Percentiles rank a stretch among this genome's conserved stretches.
Evolutionary conservation across 768 basidiomycete species (phyloP).

Genomic region (Auriscalpium vulgare): DNA sequence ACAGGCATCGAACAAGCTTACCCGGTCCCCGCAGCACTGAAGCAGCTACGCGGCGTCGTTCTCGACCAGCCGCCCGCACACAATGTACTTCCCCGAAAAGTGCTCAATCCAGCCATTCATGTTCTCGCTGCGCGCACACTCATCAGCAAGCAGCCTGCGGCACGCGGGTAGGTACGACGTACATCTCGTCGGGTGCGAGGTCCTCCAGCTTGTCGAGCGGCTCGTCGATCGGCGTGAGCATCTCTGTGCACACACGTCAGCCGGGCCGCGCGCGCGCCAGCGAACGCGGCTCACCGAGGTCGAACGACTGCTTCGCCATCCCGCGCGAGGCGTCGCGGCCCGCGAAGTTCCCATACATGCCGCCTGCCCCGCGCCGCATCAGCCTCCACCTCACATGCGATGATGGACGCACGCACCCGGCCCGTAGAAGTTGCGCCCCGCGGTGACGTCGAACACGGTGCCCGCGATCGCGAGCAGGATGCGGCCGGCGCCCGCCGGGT

Average conservation of each 20-base stretch:
- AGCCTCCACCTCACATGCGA: not conserved
- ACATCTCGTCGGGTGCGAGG: conserved; percentile 78
- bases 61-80: conserved; percentile 84
- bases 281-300: conserved; percentile 47
- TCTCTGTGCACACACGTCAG: conserved; percentile 41
- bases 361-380: conserved; percentile 41
- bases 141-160: too few relatives aligned
- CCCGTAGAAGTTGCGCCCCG: conserved; percentile 88
- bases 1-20: not conserved
- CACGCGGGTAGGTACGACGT: conserved; percentile 22
- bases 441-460: conserved; percentile 88
- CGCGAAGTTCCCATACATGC: conserved; percentile 97
- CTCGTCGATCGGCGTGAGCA: conserved; percentile 84
- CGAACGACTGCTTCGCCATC: conserved; percentile 98
- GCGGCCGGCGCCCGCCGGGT: conserved; percentile 29
- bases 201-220: conserved; percentile 80
- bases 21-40: not conserved
- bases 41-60: conserved; percentile 40
- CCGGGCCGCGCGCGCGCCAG: not conserved
- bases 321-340: conserved; percentile 93
- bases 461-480: conserved; percentile 85
- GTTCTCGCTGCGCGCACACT: conserved; percentile 55
- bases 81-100: conserved; percentile 86
- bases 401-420: conserved; percentile 55
- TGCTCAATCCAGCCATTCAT: conserved; percentile 96